phyloP scores from a whole-genome alignment of 2,329 filamentous ascomycete species.

The Arthrobotrys pseudoclavata region DNA sequence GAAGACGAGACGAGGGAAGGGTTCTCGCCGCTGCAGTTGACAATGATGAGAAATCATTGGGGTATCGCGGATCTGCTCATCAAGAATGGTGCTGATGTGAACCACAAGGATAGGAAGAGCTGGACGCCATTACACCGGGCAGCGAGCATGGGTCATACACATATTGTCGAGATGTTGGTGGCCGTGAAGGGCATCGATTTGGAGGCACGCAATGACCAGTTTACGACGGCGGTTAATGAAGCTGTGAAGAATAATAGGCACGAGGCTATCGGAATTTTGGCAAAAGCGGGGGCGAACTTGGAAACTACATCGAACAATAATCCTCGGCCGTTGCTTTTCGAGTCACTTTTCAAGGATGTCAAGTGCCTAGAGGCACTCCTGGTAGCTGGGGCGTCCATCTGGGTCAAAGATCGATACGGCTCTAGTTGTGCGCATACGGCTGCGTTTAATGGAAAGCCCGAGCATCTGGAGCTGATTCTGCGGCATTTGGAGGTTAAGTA shows the following conservation, averaged over 20 bases:
- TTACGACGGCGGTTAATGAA: slow-evolving; percentile 36
- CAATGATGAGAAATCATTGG: slow-evolving; percentile 43
- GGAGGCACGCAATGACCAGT: slow-evolving; percentile 33
- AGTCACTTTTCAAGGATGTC: too few relatives aligned
- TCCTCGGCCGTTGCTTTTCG: slow-evolving; percentile 9
- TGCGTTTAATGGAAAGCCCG: slow-evolving; percentile 29
- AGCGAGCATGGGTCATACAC: slow-evolving; percentile 20
- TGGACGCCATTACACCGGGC: slow-evolving; percentile 49
- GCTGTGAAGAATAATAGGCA: slow-evolving; percentile 42
- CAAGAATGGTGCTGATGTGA: slow-evolving; percentile 36
- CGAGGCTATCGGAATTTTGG: slow-evolving; percentile 31
- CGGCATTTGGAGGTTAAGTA: slow-evolving; percentile 43
- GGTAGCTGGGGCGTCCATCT: slow-evolving; percentile 35
- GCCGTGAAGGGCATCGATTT: slow-evolving; percentile 38
- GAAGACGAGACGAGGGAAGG: slow-evolving; percentile 51
- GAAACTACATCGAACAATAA: slow-evolving; percentile 26
- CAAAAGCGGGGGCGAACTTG: slow-evolving; percentile 34
- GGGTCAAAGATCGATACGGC: slow-evolving; percentile 26
- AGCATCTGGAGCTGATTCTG: slow-evolving; percentile 41
- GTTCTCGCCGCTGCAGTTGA: slow-evolving; percentile 31
- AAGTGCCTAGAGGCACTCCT: slow-evolving; percentile 34
- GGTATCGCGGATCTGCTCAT: slow-evolving; percentile 37
- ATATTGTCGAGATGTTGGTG: slow-evolving; percentile 53
- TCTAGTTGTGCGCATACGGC: slow-evolving; percentile 25
- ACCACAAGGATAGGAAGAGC: slow-evolving; percentile 49